A percentile compares a stretch with the other conserved stretches of the same genome.
phyloP scores from a whole-genome alignment of 2,329 filamentous ascomycete genomes.

The Fusarium sarcochroum region DNA sequence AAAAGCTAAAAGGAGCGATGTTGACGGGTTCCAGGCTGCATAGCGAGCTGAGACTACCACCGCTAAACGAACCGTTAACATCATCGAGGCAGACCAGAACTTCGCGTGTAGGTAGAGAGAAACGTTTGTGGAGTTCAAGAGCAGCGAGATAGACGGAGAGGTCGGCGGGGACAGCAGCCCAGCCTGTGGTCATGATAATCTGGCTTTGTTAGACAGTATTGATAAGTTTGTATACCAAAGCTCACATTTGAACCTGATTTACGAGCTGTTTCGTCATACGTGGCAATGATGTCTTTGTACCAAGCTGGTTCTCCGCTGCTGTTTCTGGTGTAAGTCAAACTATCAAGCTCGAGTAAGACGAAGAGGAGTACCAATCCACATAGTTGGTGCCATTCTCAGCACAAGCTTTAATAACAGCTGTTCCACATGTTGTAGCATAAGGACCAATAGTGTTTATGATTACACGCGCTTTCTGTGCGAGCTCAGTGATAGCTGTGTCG shows the following conservation, averaged over 20 bases:
- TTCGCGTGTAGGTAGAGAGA: slow-evolving; percentile 29
- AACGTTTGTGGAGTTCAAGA: slow-evolving; percentile 15
- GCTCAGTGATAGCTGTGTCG: slow-evolving; percentile 7
- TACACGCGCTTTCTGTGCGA: neutral
- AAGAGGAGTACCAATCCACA: slow-evolving; percentile 36
- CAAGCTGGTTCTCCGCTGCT: slow-evolving; percentile 41
- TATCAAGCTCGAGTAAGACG: neutral
- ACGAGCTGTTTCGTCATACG: slow-evolving; percentile 22
- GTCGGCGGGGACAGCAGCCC: slow-evolving; percentile 38
- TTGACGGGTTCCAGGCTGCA: slow-evolving; percentile 20
- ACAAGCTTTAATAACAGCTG: slow-evolving; percentile 35
- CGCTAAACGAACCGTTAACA: slow-evolving; percentile 29
- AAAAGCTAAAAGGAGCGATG: slow-evolving; percentile 6
- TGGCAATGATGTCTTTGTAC: slow-evolving; percentile 30
- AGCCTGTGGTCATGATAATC: slow-evolving; percentile 40
- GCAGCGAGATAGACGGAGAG: slow-evolving; percentile 34
- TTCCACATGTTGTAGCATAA: slow-evolving; percentile 33
- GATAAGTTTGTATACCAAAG: neutral
- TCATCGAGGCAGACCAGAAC: slow-evolving; percentile 30
- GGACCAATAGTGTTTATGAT: slow-evolving; percentile 36
- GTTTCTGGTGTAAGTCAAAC: slow-evolving; percentile 9
- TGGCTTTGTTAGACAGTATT: slow-evolving; percentile 1
- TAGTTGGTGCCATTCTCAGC: slow-evolving; percentile 42
- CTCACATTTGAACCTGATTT: slow-evolving; percentile 27
- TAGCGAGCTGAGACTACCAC: slow-evolving; percentile 39